Percentiles rank a stretch among this genome's conserved stretches.
phyloP scores from a whole-genome alignment of 106 monocot species.

The Dendrobium officinale region DNA sequence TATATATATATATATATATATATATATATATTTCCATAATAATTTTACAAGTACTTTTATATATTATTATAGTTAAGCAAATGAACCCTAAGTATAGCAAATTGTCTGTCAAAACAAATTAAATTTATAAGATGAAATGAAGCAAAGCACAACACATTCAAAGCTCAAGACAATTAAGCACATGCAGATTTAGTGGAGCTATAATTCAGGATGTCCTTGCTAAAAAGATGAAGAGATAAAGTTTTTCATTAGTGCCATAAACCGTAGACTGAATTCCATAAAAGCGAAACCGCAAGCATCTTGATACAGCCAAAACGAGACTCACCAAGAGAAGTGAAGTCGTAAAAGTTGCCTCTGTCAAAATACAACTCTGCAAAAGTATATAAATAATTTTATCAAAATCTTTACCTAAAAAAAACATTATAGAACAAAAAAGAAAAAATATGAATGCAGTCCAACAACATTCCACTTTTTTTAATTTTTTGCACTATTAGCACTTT shows the following conservation, averaged over 20 bases:
- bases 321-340: conserved; percentile 95
- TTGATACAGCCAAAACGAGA: background rate
- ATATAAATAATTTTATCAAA: conserved; percentile 1
- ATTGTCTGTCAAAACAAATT: too few relatives aligned
- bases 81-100: too few relatives aligned
- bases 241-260: background rate
- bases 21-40: too few relatives aligned
- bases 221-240: background rate
- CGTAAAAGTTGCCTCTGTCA: conserved; percentile 93
- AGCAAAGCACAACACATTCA: too few relatives aligned
- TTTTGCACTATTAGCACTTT: background rate
- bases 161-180: too few relatives aligned
- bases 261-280: background rate
- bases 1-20: too few relatives aligned
- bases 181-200: too few relatives aligned
- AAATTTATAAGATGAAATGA: too few relatives aligned
- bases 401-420: background rate
- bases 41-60: too few relatives aligned
- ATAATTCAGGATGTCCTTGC: background rate
- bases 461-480: background rate
- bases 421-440: background rate
- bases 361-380: conserved; percentile 75
- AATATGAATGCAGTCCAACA: background rate
- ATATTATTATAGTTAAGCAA: too few relatives aligned
- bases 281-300: background rate